These are phyloP conservation scores for Elsinoe fawcettii DNA, from an alignment of 2,329 filamentous ascomycete species.

Conservation along the genomic window DNA sequence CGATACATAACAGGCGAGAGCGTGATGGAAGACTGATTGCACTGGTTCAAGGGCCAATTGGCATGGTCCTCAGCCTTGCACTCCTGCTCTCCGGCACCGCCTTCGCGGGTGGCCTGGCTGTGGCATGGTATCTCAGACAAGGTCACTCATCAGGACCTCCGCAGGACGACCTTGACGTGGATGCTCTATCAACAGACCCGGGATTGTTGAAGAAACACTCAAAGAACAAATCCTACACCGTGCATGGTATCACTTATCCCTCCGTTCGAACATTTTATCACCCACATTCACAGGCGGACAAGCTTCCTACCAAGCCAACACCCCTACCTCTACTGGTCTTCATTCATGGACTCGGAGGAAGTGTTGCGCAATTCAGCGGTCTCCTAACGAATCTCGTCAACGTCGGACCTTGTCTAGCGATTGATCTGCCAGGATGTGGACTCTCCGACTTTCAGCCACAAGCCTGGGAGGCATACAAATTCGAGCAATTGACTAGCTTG, in stretches of 20 bases:
- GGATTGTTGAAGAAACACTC: constrained; percentile 73
- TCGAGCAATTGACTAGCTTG: constrained; percentile 66
- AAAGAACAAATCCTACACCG: constrained; percentile 59
- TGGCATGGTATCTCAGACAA: constrained; percentile 9
- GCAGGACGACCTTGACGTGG: constrained; percentile 20
- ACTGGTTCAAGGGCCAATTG: neutral
- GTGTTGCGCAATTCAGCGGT: constrained; percentile 76
- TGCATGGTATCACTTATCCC: constrained; percentile 59
- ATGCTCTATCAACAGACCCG: constrained; percentile 58
- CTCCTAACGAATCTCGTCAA: constrained; percentile 75
- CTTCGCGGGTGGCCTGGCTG: constrained; percentile 11
- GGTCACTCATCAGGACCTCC: neutral
- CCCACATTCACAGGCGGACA: constrained; percentile 71
- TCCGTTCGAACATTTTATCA: constrained; percentile 76
- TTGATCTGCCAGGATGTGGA: constrained; percentile 88
- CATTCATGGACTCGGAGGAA: constrained; percentile 88
- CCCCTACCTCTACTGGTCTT: constrained; percentile 82
- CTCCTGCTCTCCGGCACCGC: constrained; percentile 9
- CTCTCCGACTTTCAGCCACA: constrained; percentile 65
- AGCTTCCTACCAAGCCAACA: constrained; percentile 64
- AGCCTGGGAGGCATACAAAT: constrained; percentile 70
- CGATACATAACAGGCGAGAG: neutral
- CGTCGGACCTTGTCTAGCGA: constrained; percentile 72
- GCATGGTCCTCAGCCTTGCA: constrained; percentile 9
- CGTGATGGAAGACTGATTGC: neutral